Conservation (phyloP, 129 eudicot species). For the Rutidosis leptorrhynchoides region DNA sequence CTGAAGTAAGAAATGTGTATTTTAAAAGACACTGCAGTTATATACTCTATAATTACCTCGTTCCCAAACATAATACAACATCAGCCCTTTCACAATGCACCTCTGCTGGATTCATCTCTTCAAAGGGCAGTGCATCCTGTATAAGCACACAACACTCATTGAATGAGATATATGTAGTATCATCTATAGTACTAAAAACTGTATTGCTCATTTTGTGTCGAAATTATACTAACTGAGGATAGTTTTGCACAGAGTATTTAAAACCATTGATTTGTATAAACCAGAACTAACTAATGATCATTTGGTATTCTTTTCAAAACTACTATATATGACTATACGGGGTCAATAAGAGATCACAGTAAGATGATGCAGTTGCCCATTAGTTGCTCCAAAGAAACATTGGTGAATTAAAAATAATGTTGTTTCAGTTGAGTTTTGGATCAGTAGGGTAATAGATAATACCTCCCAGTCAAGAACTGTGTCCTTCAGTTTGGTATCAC, state of each 20-base stretch:
- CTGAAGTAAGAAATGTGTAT: conserved; percentile 14
- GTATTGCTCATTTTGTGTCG: neutral
- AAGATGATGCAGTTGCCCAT: neutral
- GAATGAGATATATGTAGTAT: neutral
- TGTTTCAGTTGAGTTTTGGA: neutral
- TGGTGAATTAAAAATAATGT: neutral
- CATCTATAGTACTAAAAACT: neutral
- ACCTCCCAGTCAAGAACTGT: conserved; percentile 99
- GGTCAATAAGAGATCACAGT: neutral
- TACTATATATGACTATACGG: conserved; percentile 2
- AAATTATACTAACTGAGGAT: conserved; percentile 8
- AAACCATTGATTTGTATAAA: neutral
- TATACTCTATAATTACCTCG: conserved; percentile 45
- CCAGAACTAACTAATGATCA: neutral
- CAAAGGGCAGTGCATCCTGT: conserved; percentile 72
- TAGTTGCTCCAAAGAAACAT: neutral
- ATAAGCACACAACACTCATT: conserved; percentile 20
- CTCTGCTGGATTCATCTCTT: conserved; percentile 82
- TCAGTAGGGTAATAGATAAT: conserved; percentile 20
- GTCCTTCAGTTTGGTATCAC: conserved; percentile 71
- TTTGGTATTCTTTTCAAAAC: conserved; percentile 3
- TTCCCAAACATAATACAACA: conserved; percentile 77
- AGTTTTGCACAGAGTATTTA: neutral
- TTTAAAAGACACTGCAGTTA: neutral
- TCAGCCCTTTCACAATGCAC: conserved; percentile 82